Evolutionary conservation across 2,329 filamentous ascomycete genomes (phyloP).

Genomic region (Hypoxylon sp.): DNA sequence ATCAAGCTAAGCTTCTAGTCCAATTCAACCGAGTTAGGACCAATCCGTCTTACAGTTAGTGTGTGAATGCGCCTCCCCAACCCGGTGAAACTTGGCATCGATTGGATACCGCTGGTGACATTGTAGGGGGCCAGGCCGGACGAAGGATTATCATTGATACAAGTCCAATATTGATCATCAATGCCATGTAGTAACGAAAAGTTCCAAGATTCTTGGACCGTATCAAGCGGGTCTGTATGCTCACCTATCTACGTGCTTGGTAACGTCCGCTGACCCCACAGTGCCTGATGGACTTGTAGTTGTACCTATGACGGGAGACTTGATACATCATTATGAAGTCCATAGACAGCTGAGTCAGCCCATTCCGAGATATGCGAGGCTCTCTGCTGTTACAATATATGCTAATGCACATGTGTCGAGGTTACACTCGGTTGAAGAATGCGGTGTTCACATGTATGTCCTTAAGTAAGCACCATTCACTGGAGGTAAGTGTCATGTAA

Average conservation of each 20-base stretch:
- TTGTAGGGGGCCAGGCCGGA: background rate
- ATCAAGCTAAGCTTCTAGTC: constrained; percentile 13
- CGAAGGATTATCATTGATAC: constrained; percentile 17
- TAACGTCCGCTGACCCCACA: constrained; percentile 10
- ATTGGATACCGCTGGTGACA: constrained; percentile 3
- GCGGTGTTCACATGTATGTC: constrained; percentile 8
- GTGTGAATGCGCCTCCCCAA: background rate
- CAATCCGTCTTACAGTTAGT: background rate
- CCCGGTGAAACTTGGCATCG: background rate
- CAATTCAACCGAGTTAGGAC: constrained; percentile 1
- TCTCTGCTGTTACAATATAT: background rate
- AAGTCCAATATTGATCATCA: background rate
- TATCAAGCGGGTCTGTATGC: background rate
- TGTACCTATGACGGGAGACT: background rate
- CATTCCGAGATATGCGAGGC: background rate
- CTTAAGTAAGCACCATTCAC: background rate
- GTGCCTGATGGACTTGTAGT: background rate
- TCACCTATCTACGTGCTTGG: background rate
- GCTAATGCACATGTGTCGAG: constrained; percentile 18
- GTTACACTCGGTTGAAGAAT: constrained; percentile 22
- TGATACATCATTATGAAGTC: background rate
- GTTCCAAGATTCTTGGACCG: background rate
- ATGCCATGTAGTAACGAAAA: background rate
- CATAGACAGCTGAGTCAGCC: constrained; percentile 4
- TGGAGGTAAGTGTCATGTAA: constrained; percentile 15